These are phyloP conservation scores for Voacanga thouarsii DNA, from an alignment of 257 asterid genomes.

Conservation along the genomic window DNA sequence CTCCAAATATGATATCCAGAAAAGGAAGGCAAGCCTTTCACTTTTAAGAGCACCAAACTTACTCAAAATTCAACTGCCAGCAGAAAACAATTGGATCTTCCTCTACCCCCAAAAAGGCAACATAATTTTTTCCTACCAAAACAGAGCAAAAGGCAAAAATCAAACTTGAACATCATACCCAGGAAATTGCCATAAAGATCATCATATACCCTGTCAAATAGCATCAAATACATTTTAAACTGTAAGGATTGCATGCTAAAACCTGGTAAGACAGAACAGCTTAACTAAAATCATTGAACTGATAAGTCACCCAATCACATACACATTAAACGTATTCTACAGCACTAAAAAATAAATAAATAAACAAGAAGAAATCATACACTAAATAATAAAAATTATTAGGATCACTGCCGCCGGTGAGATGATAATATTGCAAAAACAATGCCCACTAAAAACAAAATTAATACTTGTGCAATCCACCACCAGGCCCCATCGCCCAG, in stretches of 20 bases:
- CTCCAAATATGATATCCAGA: not conserved
- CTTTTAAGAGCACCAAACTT: conserved; percentile 7
- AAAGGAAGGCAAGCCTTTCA: not conserved
- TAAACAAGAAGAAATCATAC: too few relatives aligned
- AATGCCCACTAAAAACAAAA: not conserved
- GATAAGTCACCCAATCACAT: not conserved
- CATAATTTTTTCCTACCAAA: not conserved
- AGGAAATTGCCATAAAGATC: not conserved
- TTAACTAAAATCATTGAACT: not conserved
- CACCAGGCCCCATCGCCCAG: not conserved
- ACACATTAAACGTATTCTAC: not conserved
- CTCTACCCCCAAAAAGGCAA: not conserved
- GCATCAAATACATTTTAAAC: not conserved
- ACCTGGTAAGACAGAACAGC: not conserved
- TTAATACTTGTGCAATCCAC: not conserved
- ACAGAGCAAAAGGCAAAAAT: not conserved
- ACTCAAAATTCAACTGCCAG: conserved; percentile 4
- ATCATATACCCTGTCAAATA: not conserved
- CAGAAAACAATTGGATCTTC: not conserved
- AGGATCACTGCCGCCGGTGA: not conserved
- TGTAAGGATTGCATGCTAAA: not conserved
- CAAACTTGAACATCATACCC: not conserved
- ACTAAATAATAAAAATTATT: not conserved
- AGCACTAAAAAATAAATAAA: too few relatives aligned
- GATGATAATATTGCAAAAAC: not conserved